Evolutionary conservation across 805 yeast genomes (phyloP), one percentile per base, ranked within the genome.

Genomic region (Ogataea zsoltii): DNA sequence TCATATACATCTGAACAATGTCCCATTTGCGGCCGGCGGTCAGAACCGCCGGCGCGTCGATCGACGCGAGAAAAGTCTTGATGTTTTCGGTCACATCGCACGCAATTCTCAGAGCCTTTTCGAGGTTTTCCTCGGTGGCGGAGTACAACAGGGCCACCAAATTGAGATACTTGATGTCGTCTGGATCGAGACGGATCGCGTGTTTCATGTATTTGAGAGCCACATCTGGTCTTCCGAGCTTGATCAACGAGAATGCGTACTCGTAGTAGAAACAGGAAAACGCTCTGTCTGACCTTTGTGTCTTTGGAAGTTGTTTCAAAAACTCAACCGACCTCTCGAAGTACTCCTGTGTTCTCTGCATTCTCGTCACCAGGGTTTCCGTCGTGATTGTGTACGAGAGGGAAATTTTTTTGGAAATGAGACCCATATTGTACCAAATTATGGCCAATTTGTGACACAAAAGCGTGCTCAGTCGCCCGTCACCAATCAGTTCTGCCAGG

Each of bases 1-100:
- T 84, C 65, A 86, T 72, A 55, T 86, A 86, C 60, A 89, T 71
- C 59, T 88, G 87, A 42, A 83, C 59, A 45, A 82, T 74, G 46
- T 75, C 81, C 66, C 76, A 68, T 56, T 76, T 66, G 30, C 66
- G 46, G 14, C 41, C 38, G 12, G 46, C 29, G 13, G 57, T 18
- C 25, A 52, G 32, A 11, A 36, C 45, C 1, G 44, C 33, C 17
- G 45, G 30, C 70, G 79, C 42, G 53, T 76, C 68, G 44, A 74
- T 71, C 29, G 77, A 59, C 0, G 81, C 80, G 6, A 47, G 19
- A 13, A 45, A 41, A 1, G 46, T n/a, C 10, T 42, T 46, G 11
- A 60, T 11, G 39, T 77, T 76, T 37, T 75, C 74, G 16, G 82
- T 69, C 41, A 84, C 75, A 45, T 79, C 78, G 46, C 77, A 78